Evolutionary conservation across 768 basidiomycete species (phyloP), one percentile per base, ranked within the genome.

Genomic region (Fistulinella prunicolor): DNA sequence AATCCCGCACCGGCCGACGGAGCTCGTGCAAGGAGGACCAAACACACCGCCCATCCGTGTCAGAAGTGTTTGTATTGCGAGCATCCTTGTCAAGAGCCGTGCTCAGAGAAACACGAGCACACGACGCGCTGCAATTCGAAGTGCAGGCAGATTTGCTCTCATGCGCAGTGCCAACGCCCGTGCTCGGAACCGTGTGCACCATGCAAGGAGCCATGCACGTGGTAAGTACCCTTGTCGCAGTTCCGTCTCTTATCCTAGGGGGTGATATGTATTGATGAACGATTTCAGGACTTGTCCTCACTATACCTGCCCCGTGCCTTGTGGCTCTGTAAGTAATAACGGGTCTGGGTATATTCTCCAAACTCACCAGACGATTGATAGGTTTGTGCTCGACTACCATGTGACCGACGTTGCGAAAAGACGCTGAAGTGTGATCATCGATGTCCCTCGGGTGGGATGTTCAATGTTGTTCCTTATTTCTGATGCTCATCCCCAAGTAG

Each of bases 311-410:
- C 76, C 78, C 4, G 74, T 87, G 7, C 77, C 83, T 0, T 87
- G 86, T 56, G 83, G 85, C 13, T 83, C 84, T 4, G 85, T 85
- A 48, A 67, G 83, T 70, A 10, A 23, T 2, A 24, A 2, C n/a
- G n/a, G n/a, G n/a, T n/a, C n/a, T n/a, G n/a, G 8, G 26, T 6
- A 14, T 28, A 8, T 22, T 23, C 5, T 14, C 6, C 51, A 30
- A 44, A 35, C 24, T 53, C 10, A 47, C 35, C 3, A 35, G 41
- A 32, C 24, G 23, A 22, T 42, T 4, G 17, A 5, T 40, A 86
- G 85, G 71, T 83, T 19, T 89, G 86, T 60, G 70, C 77, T 3
- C 74, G 84, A 4, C 60, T 85, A 1, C 86, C 86, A 2, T 86
- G 85, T 52, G 80, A 87, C 50, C 45, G 62, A 38, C 74, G 72